phyloP scores from a whole-genome alignment of 202 grass and related monocot genomes.

The Setaria italica region DNA sequence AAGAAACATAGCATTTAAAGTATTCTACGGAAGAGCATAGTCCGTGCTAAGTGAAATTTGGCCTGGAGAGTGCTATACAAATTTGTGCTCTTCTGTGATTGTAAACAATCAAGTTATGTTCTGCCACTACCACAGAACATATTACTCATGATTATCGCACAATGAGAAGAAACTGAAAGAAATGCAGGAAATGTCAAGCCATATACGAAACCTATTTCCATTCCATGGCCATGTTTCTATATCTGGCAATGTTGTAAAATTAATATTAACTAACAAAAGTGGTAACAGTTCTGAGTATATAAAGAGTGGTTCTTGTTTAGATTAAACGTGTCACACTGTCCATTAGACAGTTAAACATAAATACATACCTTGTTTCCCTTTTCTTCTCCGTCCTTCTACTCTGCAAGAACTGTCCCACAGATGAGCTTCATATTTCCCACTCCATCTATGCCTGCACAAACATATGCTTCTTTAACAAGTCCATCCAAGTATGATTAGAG shows the following conservation, averaged over 20 bases:
- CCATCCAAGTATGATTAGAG: neutral
- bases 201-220: neutral
- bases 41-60: neutral
- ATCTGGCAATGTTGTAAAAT: neutral
- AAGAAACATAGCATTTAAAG: neutral
- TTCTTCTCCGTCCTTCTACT: constrained; percentile 73
- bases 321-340: neutral
- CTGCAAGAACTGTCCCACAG: constrained; percentile 87
- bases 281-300: neutral
- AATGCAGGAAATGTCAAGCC: neutral
- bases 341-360: constrained; percentile 26
- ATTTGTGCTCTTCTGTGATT: neutral
- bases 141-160: neutral
- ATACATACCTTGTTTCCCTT: constrained; percentile 71
- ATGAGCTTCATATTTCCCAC: constrained; percentile 94
- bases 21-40: neutral
- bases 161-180: neutral
- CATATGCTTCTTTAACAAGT: constrained; percentile 29
- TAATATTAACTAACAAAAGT: neutral
- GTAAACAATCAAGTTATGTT: neutral
- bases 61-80: neutral
- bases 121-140: neutral
- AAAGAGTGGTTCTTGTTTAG: neutral
- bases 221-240: neutral
- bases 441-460: constrained; percentile 88